Base-by-base conservation (phyloP, 1,139 yeast genomes). In the Saccharomycopsis hybrid region DNA sequence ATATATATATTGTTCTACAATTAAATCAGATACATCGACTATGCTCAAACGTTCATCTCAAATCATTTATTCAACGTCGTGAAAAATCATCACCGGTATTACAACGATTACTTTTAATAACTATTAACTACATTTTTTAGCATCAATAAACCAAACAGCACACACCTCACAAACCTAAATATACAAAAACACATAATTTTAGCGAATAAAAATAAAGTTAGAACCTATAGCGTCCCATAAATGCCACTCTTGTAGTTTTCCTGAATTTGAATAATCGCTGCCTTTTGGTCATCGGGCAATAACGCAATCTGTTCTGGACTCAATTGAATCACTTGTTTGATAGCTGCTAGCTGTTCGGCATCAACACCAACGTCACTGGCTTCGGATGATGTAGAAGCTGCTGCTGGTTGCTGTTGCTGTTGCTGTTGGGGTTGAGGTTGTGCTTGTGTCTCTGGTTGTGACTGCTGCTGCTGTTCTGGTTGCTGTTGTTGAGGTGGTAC, bases 221-320 rank as follows among this genome's bases (percentile, higher is more conserved):
- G 18, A 18, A 18, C 18, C 18, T 18, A 38, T 13, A 33, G 40
- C 30, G 37, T 28, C 0, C 81, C 81, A 56, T 74, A 77, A 0
- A 76, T 60, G 1, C 81, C 82, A 48, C 65, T 69, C 38, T 63
- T 59, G 32, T 74, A 70, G 53, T 74, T 78, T 42, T 66, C 61
- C 53, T 66, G 69, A 37, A 77, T 65, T 53, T 69, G 66, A 7
- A 60, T 55, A 41, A 78, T 63, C 2, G 72, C 63, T 4, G 56
- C 61, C 49, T 62, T 66, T 62, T 85, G 87, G 36, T 76, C 80
- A 4, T 74, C 78, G 5, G 88, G 86, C 39, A 87, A 71, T 9
- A 67, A 69, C 2, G 67, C 67, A 5, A 89, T 68, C 51, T 88
- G 94, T 4, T 76, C 80, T 28, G 84, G 88, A 3, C 79, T 67